Evolutionary conservation across 2,329 filamentous ascomycete genomes (phyloP).

Genomic region (Aureobasidium leucospermi): DNA sequence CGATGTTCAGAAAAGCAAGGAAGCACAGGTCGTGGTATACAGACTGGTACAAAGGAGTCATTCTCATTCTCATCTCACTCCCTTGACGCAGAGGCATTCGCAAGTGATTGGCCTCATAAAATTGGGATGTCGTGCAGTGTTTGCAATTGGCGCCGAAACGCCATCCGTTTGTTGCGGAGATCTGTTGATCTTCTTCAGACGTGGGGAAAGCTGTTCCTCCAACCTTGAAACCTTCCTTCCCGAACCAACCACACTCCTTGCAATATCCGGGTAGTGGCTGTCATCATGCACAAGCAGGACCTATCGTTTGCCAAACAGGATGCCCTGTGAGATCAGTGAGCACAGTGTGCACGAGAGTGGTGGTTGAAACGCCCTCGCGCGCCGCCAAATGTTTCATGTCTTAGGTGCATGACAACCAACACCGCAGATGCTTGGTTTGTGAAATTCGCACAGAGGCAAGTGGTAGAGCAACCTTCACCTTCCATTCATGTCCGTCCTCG

Average conservation of each 20-base stretch:
- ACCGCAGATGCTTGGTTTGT: conserved; percentile 2
- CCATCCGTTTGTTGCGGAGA: neutral
- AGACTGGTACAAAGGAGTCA: neutral
- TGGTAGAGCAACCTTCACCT: neutral
- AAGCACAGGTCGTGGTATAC: neutral
- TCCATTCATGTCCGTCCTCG: neutral
- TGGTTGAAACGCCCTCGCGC: conserved; percentile 4
- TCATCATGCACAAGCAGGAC: neutral
- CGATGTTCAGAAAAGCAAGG: neutral
- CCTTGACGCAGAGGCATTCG: neutral
- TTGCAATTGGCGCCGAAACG: neutral
- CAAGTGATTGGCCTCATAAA: neutral
- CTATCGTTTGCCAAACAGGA: neutral
- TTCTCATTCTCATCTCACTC: neutral
- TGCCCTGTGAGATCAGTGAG: neutral
- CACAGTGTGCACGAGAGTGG: neutral
- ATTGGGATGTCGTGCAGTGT: conserved; percentile 5
- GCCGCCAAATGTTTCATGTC: conserved; percentile 7
- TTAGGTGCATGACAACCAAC: conserved; percentile 9
- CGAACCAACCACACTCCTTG: neutral
- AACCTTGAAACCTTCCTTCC: neutral
- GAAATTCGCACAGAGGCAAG: neutral
- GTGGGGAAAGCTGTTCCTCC: neutral
- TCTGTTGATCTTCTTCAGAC: conserved; percentile 1
- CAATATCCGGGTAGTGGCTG: neutral